Conservation (phyloP, 371 early-diverging fungal genomes). For the Lichtheimia hyalospora region DNA sequence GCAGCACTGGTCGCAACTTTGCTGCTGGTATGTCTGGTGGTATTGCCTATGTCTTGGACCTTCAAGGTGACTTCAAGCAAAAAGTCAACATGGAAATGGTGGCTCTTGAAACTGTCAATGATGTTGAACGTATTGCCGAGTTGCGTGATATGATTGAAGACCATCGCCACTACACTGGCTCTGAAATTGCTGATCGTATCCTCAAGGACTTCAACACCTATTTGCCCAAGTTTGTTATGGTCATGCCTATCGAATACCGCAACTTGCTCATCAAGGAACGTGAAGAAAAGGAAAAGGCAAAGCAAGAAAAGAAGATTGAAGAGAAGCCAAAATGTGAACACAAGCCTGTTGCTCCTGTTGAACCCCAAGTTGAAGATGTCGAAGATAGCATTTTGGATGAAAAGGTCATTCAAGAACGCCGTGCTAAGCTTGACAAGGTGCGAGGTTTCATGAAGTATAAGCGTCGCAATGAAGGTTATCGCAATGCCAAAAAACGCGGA, state of each 20-base stretch:
- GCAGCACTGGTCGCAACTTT: constrained; percentile 88
- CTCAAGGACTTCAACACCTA: constrained; percentile 70
- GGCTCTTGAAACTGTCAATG: constrained; percentile 76
- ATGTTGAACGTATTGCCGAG: constrained; percentile 73
- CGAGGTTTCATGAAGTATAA: constrained; percentile 93
- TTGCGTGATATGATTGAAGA: constrained; percentile 78
- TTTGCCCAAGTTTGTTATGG: constrained; percentile 86
- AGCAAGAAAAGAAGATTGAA: constrained; percentile 29
- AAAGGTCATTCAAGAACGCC: constrained; percentile 63
- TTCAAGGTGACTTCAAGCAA: constrained; percentile 55
- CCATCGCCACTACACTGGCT: constrained; percentile 84
- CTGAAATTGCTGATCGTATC: constrained; percentile 74
- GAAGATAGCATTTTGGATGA: constrained; percentile 88
- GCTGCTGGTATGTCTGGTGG: constrained; percentile 97
- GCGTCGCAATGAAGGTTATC: constrained; percentile 85
- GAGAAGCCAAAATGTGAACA: constrained; percentile 5
- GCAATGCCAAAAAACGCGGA: constrained; percentile 77
- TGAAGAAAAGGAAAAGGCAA: constrained; percentile 21
- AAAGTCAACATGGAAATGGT: constrained; percentile 93
- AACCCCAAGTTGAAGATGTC: constrained; percentile 76
- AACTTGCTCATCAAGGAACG: constrained; percentile 70
- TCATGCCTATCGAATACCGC: constrained; percentile 93
- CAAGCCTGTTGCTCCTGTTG: constrained; percentile 13
- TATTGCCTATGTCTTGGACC: constrained; percentile 84
- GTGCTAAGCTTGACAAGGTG: constrained; percentile 74